phyloP scores from a whole-genome alignment of 1,139 yeast genomes.

The Yamadazyma buinensis region DNA sequence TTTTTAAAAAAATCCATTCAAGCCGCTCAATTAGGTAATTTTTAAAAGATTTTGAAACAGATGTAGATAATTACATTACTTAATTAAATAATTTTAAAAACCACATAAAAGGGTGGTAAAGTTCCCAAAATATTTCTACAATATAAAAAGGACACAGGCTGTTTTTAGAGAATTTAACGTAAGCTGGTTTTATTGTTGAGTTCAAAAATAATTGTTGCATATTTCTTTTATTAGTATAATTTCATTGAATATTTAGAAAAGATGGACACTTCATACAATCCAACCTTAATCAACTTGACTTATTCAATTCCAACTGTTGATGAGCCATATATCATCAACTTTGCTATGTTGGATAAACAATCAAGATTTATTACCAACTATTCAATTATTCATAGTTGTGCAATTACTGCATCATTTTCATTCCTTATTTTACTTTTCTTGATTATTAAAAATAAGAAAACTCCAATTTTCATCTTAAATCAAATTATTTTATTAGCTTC shows the following conservation, averaged over 20 bases:
- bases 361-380: conserved; percentile 9
- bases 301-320: conserved; percentile 15
- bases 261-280: conserved; percentile 10
- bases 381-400: conserved; percentile 19
- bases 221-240: too few relatives aligned
- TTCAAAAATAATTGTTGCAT: not conserved
- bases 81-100: too few relatives aligned
- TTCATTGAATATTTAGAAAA: too few relatives aligned
- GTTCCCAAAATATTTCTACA: too few relatives aligned
- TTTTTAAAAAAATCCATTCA: conserved; percentile 8
- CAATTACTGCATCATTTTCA: conserved; percentile 26
- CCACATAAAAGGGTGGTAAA: too few relatives aligned
- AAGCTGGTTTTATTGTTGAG: not conserved
- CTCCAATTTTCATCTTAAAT: conserved; percentile 71
- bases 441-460: conserved; percentile 46
- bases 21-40: conserved; percentile 8
- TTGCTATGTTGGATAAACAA: conserved; percentile 14
- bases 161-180: too few relatives aligned
- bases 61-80: too few relatives aligned
- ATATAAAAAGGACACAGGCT: too few relatives aligned
- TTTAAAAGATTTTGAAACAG: conserved; percentile 3
- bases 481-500: conserved; percentile 52
- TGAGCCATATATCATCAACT: conserved; percentile 9
- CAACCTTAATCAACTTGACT: conserved; percentile 15
- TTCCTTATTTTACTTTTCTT: conserved; percentile 24